Evolutionary conservation across 441 rosid genomes (phyloP).

Genomic region (Raphanus hybrid): DNA sequence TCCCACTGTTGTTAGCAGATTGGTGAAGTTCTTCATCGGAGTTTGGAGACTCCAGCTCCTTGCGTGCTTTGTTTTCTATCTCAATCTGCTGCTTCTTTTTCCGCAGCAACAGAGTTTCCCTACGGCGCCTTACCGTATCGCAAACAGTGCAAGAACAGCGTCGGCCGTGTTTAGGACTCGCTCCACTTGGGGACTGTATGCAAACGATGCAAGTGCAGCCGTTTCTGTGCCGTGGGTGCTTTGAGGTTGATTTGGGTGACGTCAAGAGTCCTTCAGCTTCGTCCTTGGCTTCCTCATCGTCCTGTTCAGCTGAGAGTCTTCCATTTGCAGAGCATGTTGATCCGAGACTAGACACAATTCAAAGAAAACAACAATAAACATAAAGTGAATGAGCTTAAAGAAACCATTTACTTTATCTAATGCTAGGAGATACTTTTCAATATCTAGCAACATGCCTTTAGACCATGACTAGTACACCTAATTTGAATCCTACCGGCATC

Average conservation of each 20-base stretch:
- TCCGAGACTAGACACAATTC: constrained; percentile 49
- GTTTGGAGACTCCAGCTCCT: constrained; percentile 46
- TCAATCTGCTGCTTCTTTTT: constrained; percentile 78
- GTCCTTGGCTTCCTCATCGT: constrained; percentile 58
- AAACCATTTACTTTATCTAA: constrained; percentile 13
- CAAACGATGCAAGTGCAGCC: constrained; percentile 82
- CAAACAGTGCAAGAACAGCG: constrained; percentile 68
- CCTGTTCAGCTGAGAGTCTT: constrained; percentile 61
- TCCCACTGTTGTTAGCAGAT: constrained; percentile 38
- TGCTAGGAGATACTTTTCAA: constrained; percentile 25
- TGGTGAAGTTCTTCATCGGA: constrained; percentile 53
- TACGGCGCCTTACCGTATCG: constrained; percentile 61
- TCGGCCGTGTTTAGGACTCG: constrained; percentile 70
- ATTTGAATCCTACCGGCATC: constrained; percentile 9
- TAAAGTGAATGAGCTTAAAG: constrained; percentile 12
- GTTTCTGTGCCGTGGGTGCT: constrained; percentile 77
- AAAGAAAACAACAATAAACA: constrained; percentile 9
- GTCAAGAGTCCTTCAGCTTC: constrained; percentile 60
- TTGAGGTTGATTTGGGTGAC: constrained; percentile 59
- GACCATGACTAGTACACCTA: constrained; percentile 25
- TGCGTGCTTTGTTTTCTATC: constrained; percentile 60
- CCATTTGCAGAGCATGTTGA: constrained; percentile 64
- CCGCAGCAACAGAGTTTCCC: constrained; percentile 54
- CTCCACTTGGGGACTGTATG: constrained; percentile 76
- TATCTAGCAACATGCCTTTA: constrained; percentile 8